phyloP scores from a whole-genome alignment of 345 rosid genomes.

The Lepidium africanum region DNA sequence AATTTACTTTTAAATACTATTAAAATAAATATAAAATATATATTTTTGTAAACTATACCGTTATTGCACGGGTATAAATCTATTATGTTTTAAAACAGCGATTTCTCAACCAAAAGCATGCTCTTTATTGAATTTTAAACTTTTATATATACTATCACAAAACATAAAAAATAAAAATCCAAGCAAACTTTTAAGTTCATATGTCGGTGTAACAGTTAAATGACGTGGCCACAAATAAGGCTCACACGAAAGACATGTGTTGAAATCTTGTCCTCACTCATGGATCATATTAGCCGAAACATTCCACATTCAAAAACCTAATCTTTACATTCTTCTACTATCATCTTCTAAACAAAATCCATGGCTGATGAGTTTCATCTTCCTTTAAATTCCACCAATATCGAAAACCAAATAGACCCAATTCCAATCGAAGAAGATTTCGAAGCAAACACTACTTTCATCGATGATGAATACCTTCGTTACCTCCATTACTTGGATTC shows the following conservation, averaged over 20 bases:
- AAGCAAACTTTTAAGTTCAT: not conserved
- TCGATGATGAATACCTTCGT: conserved; percentile 4
- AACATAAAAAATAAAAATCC: too few species aligned
- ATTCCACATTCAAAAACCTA: not conserved
- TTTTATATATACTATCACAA: too few species aligned
- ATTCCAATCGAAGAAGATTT: not conserved
- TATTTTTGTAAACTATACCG: too few species aligned
- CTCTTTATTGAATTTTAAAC: too few species aligned
- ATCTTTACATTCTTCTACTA: not conserved
- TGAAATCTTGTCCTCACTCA: not conserved
- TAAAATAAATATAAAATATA: too few species aligned
- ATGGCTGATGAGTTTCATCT: conserved; percentile 26
- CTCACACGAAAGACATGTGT: not conserved
- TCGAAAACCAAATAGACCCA: not conserved
- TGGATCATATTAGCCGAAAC: not conserved
- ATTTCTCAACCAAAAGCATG: too few species aligned
- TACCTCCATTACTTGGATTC: conserved; percentile 15
- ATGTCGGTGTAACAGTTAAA: not conserved
- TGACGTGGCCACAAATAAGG: not conserved
- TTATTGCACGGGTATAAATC: too few species aligned
- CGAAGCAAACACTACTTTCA: not conserved
- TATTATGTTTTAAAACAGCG: too few species aligned
- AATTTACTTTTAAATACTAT: too few species aligned
- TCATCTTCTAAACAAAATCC: not conserved
- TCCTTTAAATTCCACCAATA: not conserved